These are phyloP conservation scores for Albatrellus sp. DNA, from an alignment of 1,284 basidiomycete species.

Conservation along the genomic window DNA sequence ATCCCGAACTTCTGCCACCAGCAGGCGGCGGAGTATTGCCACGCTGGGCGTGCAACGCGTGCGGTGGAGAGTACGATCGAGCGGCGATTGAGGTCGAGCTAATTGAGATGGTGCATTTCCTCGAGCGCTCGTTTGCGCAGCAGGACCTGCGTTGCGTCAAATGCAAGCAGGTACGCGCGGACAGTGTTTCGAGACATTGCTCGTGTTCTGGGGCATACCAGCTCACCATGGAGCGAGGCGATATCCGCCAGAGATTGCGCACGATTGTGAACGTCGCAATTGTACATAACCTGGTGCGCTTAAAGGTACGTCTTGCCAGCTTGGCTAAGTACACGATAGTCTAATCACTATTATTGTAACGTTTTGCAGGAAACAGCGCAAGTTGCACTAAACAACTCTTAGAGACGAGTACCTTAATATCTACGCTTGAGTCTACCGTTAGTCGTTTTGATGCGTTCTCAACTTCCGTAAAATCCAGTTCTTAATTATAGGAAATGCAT, in stretches of 20 bases:
- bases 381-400: conserved; percentile 1
- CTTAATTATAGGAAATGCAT: no score
- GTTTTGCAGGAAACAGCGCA: conserved; percentile 10
- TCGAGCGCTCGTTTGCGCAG: conserved; percentile 72
- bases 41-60: conserved; percentile 59
- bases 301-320: conserved; percentile 40
- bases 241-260: conserved; percentile 55
- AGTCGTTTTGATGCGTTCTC: no score
- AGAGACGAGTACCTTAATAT: background rate
- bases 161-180: conserved; percentile 81
- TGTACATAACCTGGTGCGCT: conserved; percentile 52
- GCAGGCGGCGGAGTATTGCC: conserved; percentile 30
- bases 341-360: background rate
- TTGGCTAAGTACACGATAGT: background rate
- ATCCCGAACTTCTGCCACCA: conserved; percentile 67
- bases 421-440: no score
- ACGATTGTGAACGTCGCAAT: conserved; percentile 75
- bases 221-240: conserved; percentile 57
- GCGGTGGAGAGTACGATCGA: conserved; percentile 83
- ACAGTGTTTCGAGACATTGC: conserved; percentile 81
- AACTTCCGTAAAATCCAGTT: no score
- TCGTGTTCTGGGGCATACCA: conserved; percentile 80
- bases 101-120: conserved; percentile 61
- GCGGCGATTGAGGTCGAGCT: conserved; percentile 78
- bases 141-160: conserved; percentile 85